Evolutionary conservation across 2,329 filamentous ascomycete species (phyloP), one percentile per base, ranked within the genome.

Genomic region (Fusarium nanum): DNA sequence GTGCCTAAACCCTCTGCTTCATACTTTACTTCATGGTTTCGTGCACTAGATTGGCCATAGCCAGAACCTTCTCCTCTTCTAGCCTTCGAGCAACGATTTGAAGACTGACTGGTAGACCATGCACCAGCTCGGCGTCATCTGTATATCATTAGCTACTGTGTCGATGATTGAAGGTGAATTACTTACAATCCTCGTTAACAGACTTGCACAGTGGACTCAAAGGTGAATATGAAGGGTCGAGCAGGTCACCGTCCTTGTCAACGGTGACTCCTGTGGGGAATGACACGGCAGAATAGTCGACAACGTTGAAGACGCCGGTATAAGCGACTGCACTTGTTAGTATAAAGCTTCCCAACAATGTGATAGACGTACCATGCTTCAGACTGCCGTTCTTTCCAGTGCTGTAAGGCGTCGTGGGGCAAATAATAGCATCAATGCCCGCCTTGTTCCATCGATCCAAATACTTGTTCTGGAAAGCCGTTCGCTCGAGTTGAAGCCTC

Each of bases 391-490:
- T 79, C 73, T 83, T 81, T 30, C 81, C 80, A 0, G 78, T 79
- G 42, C 79, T 80, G 52, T 82, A 85, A 1, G 84, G 82, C 32
- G 82, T 83, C 0, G 83, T 84, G 0, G 90, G 89, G 53, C 86
- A 88, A 2, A 92, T 76, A 11, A 92, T 83, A 2, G 88, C 88
- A 73, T 92, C 91, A 10, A 91, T 84, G 3, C 81, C 82, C 0
- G 81, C 80, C 48, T 74, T 75, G 34, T 80, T 80, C 84, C 84
- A 86, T 4, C 81, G 78, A 42, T 85, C 81, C 0, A 85, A 76
- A 53, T 85, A 84, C 12, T 76, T 74, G 66, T 83, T 83, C 76
- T 85, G 83, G 67, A 80, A 85, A 0, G 76, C 81, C 1, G 80
- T 78, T 10, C 84, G 78, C 61, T 86, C 82, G 3, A 80, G 50